Evolutionary conservation across 73 alveolate species (phyloP).

Genomic region (Urostyla sp.): DNA sequence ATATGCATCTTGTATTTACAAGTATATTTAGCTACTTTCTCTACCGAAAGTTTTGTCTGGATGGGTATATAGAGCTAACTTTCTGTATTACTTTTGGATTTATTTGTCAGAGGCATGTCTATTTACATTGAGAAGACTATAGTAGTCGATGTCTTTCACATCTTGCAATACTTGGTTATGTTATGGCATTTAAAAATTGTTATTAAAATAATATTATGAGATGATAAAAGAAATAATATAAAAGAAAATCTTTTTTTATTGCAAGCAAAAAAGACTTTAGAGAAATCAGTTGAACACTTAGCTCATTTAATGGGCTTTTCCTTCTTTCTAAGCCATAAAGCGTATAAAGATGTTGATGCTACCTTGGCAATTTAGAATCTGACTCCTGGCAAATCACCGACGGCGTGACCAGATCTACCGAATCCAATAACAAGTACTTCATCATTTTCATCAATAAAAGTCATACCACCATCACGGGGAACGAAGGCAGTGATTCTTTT

Average conservation of each 20-base stretch:
- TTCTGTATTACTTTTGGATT: constrained; percentile 24
- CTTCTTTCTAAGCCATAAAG: constrained; percentile 95
- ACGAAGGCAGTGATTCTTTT: constrained; percentile 93
- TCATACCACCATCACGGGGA: constrained; percentile 95
- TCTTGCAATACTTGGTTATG: too few species aligned
- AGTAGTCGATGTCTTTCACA: constrained; percentile 36
- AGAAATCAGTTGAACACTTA: neutral
- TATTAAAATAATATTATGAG: too few species aligned
- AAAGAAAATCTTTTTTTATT: constrained; percentile 20
- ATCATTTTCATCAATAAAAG: constrained; percentile 95
- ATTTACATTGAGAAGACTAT: constrained; percentile 13
- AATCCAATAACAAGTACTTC: constrained; percentile 94
- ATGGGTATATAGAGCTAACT: constrained; percentile 25
- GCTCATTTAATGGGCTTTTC: constrained; percentile 81
- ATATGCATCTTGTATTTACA: constrained; percentile 44
- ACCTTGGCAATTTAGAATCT: constrained; percentile 97
- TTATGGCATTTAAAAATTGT: too few species aligned
- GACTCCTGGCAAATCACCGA: constrained; percentile 97
- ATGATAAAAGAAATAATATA: constrained; percentile 25
- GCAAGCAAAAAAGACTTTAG: constrained; percentile 14
- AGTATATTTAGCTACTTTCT: constrained; percentile 2
- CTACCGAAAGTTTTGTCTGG: constrained; percentile 44
- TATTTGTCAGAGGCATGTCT: constrained; percentile 3
- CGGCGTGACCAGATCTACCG: constrained; percentile 98
- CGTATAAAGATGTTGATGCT: constrained; percentile 92